Conservation (phyloP, 768 basidiomycete species). For the Lactarius hengduanensis region DNA sequence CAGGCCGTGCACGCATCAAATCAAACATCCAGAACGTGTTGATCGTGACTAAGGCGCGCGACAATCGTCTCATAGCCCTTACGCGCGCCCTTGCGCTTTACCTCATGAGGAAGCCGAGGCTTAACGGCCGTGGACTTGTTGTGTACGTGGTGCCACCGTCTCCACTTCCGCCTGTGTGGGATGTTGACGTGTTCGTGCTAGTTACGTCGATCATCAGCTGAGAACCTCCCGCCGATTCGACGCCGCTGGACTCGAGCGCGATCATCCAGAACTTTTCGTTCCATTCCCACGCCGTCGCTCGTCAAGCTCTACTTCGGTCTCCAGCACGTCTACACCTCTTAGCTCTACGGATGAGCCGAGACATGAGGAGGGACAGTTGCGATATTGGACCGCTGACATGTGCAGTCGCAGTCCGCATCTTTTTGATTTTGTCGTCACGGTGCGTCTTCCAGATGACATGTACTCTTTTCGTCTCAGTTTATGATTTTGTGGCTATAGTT, state of each 20-base stretch:
- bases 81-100: slow-evolving; percentile 93
- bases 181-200: slow-evolving; percentile 35
- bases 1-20: slow-evolving; percentile 89
- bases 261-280: slow-evolving; percentile 84
- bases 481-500: slow-evolving; percentile 51
- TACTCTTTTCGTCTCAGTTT: neutral
- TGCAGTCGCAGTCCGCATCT: slow-evolving; percentile 86
- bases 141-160: slow-evolving; percentile 53
- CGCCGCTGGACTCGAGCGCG: slow-evolving; percentile 79
- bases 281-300: slow-evolving; percentile 75
- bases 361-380: slow-evolving; percentile 83
- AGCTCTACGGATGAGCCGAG: slow-evolving; percentile 42
- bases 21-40: slow-evolving; percentile 91
- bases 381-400: slow-evolving; percentile 98
- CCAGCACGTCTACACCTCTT: slow-evolving; percentile 52
- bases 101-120: slow-evolving; percentile 84
- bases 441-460: slow-evolving; percentile 42
- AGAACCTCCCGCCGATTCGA: slow-evolving; percentile 90
- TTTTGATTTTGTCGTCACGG: slow-evolving; percentile 97
- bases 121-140: slow-evolving; percentile 73
- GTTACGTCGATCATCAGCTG: slow-evolving; percentile 94
- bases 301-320: slow-evolving; percentile 62
- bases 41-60: slow-evolving; percentile 96
- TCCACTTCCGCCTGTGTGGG: slow-evolving; percentile 26
- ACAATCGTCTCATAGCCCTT: slow-evolving; percentile 93